Base-by-base conservation (phyloP, 345 rosid genomes). In the sweet orange (Citrus sinensis) region DNA sequence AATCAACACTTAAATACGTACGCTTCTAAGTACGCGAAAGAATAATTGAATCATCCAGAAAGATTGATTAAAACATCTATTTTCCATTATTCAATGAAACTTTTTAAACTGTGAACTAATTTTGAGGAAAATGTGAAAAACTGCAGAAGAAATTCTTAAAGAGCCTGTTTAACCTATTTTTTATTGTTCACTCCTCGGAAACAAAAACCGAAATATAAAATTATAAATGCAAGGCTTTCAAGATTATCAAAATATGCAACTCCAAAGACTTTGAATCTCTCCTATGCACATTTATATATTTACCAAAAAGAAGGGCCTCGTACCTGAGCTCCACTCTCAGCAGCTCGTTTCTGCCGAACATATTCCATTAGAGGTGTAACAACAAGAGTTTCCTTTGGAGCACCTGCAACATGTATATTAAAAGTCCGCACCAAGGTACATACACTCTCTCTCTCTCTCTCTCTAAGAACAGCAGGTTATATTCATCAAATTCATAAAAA, bases 331-430 rank as follows among this genome's bases (percentile, higher is more conserved):
- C 87, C 95, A 77, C 71, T 84, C 70, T 85, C 80, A 29, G 92
- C 80, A 84, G 93, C 89, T 83, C 95, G 87, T 78, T 88, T 91
- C 80, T 89, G 92, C 10, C 95, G 91, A 42, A 93, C 89, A 85
- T 88, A 93, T 81, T 93, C 94, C 97, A 93, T 93, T 39, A 93
- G 83, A 37, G 97, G 94, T 19, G 97, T 93, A 73, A 91, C 82
- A 67, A 90, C 79, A 35, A 83, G 86, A 76, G 87, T 72, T 17
- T 88, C 87, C 84, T 88, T 89, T 19, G 87, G 58, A 65, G 82
- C 74, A 32, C 90, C 93, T 92, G 76, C 4, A 55, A 27, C 55
- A 77, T 32, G 37, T 22, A 9, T 9, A 66, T 35, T 35, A 1
- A 20, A 37, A 63, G 24, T 9, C 9, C 30, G 76, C 71, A 29